Conservation (phyloP, 352 stramenopile species). For the Globisporangium cystogenes region DNA sequence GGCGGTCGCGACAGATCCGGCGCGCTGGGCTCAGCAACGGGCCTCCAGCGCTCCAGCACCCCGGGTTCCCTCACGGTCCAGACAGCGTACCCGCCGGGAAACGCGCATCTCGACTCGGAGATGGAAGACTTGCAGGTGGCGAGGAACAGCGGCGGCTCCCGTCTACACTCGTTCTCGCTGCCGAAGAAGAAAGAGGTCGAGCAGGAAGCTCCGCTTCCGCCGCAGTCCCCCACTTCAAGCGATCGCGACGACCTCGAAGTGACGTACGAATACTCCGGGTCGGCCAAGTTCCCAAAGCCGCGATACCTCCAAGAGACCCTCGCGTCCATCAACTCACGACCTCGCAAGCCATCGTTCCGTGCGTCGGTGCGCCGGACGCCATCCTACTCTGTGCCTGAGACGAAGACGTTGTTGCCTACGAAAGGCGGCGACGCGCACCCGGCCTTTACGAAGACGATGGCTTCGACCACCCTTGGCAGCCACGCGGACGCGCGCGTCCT, state of each 20-base stretch:
- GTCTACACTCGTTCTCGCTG: slow-evolving; percentile 40
- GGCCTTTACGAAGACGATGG: slow-evolving; percentile 14
- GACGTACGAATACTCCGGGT: slow-evolving; percentile 18
- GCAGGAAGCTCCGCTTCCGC: slow-evolving; percentile 19
- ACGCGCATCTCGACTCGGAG: background rate
- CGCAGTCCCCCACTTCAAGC: slow-evolving; percentile 26
- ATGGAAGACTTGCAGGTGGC: background rate
- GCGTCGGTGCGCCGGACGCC: slow-evolving; percentile 13
- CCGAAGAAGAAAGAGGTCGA: slow-evolving; percentile 24
- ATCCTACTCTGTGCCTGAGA: slow-evolving; percentile 15
- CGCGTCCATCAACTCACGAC: slow-evolving; percentile 46
- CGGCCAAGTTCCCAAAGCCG: slow-evolving; percentile 19
- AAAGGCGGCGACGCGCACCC: slow-evolving; percentile 8
- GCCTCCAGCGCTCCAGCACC: background rate
- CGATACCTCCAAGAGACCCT: slow-evolving; percentile 50
- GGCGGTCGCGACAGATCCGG: slow-evolving; percentile 3
- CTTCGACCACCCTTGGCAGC: background rate
- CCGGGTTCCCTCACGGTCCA: background rate
- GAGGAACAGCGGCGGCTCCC: slow-evolving; percentile 1
- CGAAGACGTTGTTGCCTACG: slow-evolving; percentile 18
- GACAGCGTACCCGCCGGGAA: slow-evolving; percentile 9
- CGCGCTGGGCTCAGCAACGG: background rate
- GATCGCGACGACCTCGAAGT: slow-evolving; percentile 36
- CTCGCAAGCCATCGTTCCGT: slow-evolving; percentile 15
- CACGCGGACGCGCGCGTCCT: slow-evolving; percentile 1